Base-by-base conservation (phyloP, 1,139 yeast species). In the Martiniozyma asiatica region DNA sequence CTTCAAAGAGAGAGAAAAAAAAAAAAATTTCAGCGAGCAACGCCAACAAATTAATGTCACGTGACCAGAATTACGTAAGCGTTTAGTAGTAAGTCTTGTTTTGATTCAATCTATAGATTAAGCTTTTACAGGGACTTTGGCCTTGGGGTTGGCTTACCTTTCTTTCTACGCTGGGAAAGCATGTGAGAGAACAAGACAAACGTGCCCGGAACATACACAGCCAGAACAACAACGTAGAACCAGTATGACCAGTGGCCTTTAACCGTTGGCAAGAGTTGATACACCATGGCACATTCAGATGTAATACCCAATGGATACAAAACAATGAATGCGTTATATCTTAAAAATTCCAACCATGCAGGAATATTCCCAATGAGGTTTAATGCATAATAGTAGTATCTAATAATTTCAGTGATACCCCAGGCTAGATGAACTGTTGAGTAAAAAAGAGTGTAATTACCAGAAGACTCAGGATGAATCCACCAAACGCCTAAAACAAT, bases 241-340 rank as follows among this genome's bases (percentile, higher is more conserved):
- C 33, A 38, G 13, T 25, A 22, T 8, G 8, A 26, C 16, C 22
- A 14, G 11, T 26, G 18, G 10, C 12, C 20, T 3, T 13, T 65
- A 10, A 94, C 94, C 32, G 68, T 71, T 22, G 63, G 68, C 29
- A 84, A 61, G 0, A 93, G 74, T 37, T 73, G 58, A 53, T 72
- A 74, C 38, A 84, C 66, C 58, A 85, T 71, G 31, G 63, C 48
- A 41, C 82, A 64, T 52, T 89, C 99, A 37, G 92, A 74, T 4
- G 80, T 71, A 12, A 89, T 96, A 5, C 98, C 98, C 21, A 81
- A 56, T 15, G 98, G 98, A 49, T 89, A 89, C 44, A 89, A 63
- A 2, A 84, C 70, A 45, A 70, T 69, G 55, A 89, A 89, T 18
- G 87, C 63, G 39, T 81, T 78, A 61, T 87, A 89, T 50, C 99